Base-by-base conservation (phyloP, 164 flowering plant genomes). In the Malania oleifera region DNA sequence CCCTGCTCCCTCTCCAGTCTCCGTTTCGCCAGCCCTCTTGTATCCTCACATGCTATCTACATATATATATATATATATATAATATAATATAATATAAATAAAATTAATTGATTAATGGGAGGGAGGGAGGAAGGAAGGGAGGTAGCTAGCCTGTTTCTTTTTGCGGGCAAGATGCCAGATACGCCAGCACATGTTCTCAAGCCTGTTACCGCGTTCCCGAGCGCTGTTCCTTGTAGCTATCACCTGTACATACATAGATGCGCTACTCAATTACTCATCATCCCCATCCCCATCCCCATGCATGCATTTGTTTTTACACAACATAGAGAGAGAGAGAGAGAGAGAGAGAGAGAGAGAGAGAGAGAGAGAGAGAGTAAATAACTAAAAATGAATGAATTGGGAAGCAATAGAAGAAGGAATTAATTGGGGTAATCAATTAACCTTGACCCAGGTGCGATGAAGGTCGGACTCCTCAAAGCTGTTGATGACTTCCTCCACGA, bases 11-110 rank as follows among this genome's bases (percentile, higher is more conserved):
- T 70, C 65, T 85, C 89, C 1, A 79, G 19, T 5, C 82, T 70
- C 20, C 81, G 71, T 45, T 76, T 83, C 15, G 80, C 78, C 5
- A 83, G 81, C 63, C 73, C 76, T 15, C 63, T 72, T 50, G 83
- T 76, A 64, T 80, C 85, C 45, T 82, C 91, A 84, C 85, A 81
- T 38, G 75, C 87, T 60, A 86, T 81, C 96, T 89, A 70, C 56
- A 35, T 7, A 18, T 10, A 39, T 39, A 39, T 39, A 39, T 13
- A 17, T 39, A 39, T 9, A 13, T 39, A 10, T 10, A 0, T 0
- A 39, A 3, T 34, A 39, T 11, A 39, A 10, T 39, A 11, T 10
- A 39, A 10, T 4, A 39, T 39, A 14, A 39, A 3, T 4, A 17
- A 39, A 7, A 39, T 14, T 39, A 39, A 14, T 13, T 3, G n/a